A percentile compares a stretch with the other conserved stretches of the same genome.
phyloP scores from a whole-genome alignment of 2,329 filamentous ascomycete species.

The Aspergillus fijiensis region DNA sequence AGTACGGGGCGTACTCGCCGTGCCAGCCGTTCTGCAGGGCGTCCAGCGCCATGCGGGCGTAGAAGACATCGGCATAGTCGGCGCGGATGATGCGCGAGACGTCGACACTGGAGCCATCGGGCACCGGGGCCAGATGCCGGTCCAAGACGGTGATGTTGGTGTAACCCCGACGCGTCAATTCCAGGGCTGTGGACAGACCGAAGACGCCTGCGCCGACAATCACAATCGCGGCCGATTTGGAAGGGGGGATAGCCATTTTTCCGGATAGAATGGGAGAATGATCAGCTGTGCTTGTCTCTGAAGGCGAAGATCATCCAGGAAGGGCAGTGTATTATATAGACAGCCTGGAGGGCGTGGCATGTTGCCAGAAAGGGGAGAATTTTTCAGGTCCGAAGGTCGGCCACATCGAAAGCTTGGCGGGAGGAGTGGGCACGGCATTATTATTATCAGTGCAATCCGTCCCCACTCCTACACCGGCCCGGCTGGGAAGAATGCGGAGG shows the following conservation, averaged over 20 bases:
- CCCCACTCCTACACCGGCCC: not conserved
- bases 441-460: not conserved
- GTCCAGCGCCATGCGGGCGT: conserved; percentile 69
- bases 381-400: not conserved
- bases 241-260: not conserved
- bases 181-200: conserved; percentile 46
- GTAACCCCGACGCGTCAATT: conserved; percentile 49
- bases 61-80: conserved; percentile 80
- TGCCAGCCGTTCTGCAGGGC: conserved; percentile 66
- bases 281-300: not conserved
- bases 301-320: not conserved
- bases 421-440: not conserved
- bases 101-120: conserved; percentile 60
- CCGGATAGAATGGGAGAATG: not conserved
- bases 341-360: not conserved
- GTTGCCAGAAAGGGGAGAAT: not conserved
- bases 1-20: conserved; percentile 38
- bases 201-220: conserved; percentile 47
- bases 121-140: conserved; percentile 54
- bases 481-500: not conserved
- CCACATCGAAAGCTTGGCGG: not conserved
- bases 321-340: not conserved
- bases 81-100: conserved; percentile 62
- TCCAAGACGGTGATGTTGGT: conserved; percentile 51
- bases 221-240: conserved; percentile 30